Evolutionary conservation across 2,329 filamentous ascomycete species (phyloP).

Genomic region (Cercospora sesami): DNA sequence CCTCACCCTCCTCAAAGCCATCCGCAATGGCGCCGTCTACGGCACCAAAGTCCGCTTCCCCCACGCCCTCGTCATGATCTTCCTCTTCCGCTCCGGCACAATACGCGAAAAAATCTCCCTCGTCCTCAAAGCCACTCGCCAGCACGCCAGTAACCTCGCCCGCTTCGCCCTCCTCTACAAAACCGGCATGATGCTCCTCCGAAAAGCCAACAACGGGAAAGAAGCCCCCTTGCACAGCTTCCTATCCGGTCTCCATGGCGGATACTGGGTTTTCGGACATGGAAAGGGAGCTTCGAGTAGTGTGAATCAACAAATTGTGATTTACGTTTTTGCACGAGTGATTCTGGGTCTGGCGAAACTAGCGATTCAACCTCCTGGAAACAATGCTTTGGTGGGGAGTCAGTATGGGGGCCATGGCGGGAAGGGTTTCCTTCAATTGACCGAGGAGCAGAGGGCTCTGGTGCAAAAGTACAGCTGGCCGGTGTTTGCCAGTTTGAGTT

Average conservation of each 20-base stretch:
- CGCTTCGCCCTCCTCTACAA: slow-evolving; percentile 93
- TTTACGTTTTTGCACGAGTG: slow-evolving; percentile 95
- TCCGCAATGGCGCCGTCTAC: slow-evolving; percentile 96
- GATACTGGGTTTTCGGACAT: slow-evolving; percentile 89
- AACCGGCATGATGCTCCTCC: slow-evolving; percentile 71
- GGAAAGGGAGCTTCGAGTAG: slow-evolving; percentile 64
- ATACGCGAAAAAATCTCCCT: slow-evolving; percentile 75
- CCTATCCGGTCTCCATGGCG: slow-evolving; percentile 81
- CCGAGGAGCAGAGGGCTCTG: slow-evolving; percentile 41
- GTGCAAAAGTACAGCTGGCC: slow-evolving; percentile 76
- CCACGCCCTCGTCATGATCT: slow-evolving; percentile 96
- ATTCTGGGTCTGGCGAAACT: slow-evolving; percentile 80
- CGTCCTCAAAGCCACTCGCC: slow-evolving; percentile 81
- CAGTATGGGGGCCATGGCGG: slow-evolving; percentile 44
- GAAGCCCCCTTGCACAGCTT: slow-evolving; percentile 79
- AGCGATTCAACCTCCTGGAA: slow-evolving; percentile 63
- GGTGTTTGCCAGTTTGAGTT: slow-evolving; percentile 84
- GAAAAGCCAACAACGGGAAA: slow-evolving; percentile 54
- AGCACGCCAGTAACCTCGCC: slow-evolving; percentile 88
- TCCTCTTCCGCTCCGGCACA: slow-evolving; percentile 86
- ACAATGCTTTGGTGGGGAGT: slow-evolving; percentile 41
- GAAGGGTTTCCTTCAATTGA: slow-evolving; percentile 45
- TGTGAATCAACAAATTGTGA: slow-evolving; percentile 94
- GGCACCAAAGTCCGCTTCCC: slow-evolving; percentile 97
- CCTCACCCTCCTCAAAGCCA: slow-evolving; percentile 83